These are phyloP conservation scores for Phylloporus sp. DNA, from an alignment of 768 basidiomycete genomes.

Conservation along the genomic window DNA sequence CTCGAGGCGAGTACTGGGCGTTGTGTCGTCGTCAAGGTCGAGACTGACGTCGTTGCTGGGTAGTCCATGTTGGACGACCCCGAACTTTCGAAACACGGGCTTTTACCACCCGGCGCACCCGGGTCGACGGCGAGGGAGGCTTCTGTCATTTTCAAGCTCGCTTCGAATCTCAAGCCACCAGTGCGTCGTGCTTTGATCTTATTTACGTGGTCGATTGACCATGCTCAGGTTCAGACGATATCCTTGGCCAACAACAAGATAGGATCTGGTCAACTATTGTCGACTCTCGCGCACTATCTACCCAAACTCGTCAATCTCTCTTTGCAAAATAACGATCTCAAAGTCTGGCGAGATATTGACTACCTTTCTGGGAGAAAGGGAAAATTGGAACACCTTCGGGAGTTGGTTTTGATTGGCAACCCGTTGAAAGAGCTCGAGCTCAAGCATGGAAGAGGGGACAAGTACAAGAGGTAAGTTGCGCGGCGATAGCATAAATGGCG, in stretches of 20 bases:
- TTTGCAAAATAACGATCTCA: conserved; percentile 69
- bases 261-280: conserved; percentile 51
- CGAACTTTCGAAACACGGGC: conserved; percentile 62
- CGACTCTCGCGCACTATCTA: conserved; percentile 63
- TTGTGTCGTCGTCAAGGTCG: neutral
- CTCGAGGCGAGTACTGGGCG: conserved; percentile 59
- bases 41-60: conserved; percentile 8
- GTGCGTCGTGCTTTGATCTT: conserved; percentile 34
- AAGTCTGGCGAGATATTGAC: conserved; percentile 66
- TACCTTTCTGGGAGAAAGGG: conserved; percentile 53
- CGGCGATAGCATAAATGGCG: neutral
- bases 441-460: conserved; percentile 50
- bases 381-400: conserved; percentile 59
- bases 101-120: conserved; percentile 64
- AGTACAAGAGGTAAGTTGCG: conserved; percentile 60
- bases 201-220: neutral
- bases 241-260: conserved; percentile 82
- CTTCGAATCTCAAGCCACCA: conserved; percentile 69
- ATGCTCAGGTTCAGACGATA: conserved; percentile 62
- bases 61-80: conserved; percentile 79
- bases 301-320: conserved; percentile 79
- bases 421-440: conserved; percentile 63
- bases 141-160: conserved; percentile 85
- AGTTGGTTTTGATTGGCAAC: conserved; percentile 70
- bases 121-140: conserved; percentile 62